phyloP scores from a whole-genome alignment of 257 asterid species.

The Solanum ossicruentum region DNA sequence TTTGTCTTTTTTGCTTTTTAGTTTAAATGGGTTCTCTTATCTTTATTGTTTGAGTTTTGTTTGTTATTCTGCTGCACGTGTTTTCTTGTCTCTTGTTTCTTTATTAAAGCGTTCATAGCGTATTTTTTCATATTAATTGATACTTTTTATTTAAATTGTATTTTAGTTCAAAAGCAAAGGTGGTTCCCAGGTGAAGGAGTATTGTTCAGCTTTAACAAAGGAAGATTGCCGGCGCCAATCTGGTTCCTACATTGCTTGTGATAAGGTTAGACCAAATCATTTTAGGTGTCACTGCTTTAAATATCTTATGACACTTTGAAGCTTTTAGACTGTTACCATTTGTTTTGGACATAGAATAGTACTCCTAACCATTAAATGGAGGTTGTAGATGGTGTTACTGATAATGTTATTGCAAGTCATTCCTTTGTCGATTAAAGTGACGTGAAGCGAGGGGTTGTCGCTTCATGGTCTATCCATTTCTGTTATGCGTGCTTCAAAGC shows the following conservation, averaged over 20 bases:
- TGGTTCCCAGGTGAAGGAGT: conserved; percentile 95
- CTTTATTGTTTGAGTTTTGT: not conserved
- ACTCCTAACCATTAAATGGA: not conserved
- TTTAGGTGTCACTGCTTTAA: not conserved
- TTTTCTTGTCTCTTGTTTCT: not conserved
- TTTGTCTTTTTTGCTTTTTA: not conserved
- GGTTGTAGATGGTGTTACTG: not conserved
- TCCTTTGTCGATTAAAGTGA: not conserved
- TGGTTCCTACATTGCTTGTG: conserved; percentile 82
- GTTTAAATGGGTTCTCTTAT: not conserved
- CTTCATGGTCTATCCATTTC: not conserved
- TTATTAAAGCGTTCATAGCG: not conserved
- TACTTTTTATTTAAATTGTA: not conserved
- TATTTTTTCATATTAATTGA: not conserved
- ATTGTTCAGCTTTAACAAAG: conserved; percentile 83
- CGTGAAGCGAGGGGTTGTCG: not conserved
- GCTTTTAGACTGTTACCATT: not conserved
- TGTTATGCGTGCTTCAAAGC: not conserved
- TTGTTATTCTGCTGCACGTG: not conserved
- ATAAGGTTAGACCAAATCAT: conserved; percentile 43
- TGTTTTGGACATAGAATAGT: not conserved
- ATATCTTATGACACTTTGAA: not conserved
- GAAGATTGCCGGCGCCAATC: conserved; percentile 93
- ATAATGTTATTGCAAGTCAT: not conserved
- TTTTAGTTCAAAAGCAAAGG: conserved; percentile 92